Base-by-base conservation (phyloP, 768 basidiomycete species). In the Tricholoma furcatifolium region DNA sequence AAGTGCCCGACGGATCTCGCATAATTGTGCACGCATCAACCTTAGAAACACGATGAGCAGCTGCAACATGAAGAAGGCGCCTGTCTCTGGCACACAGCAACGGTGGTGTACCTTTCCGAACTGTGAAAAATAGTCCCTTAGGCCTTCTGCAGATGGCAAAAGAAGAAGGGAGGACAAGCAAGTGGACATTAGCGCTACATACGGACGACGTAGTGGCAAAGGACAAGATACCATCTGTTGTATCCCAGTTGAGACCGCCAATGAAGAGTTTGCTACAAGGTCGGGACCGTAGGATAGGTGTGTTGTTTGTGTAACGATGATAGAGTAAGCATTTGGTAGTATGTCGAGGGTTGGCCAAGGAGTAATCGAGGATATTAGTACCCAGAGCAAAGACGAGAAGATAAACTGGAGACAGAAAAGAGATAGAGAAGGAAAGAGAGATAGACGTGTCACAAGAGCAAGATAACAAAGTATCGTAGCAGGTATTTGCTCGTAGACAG, bases 161-260 rank as follows among this genome's bases (percentile, higher is more conserved):
- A 57, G 54, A 53, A 42, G 60, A 51, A 27, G 27, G 27, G 27
- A 27, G 57, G 46, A 62, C 63, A 60, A 63, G 59, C 60, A 51
- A 53, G 53, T 63, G 60, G 55, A 52, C 67, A 73, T 74, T 71
- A 74, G 72, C 65, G 64, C 63, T 62, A 70, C 60, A 64, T 62
- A 67, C 62, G 51, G 27, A 57, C 56, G 66, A 59, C 59, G 48
- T 45, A 58, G 59, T 59, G 60, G 57, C 61, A 65, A 51, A 67
- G 61, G 66, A 64, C 60, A 62, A 61, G 70, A 76, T 78, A 92
- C 91, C 91, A 77, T 92, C 91, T 73, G 86, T 88, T 65, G 91
- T 93, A 66, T 91, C 89, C 91, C 91, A 93, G 74, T 87, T 92
- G 59, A 93, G 78, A 64, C 91, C 91, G 62, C 91, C 91, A 69